These are phyloP conservation scores for Ligustrum vulgare DNA, from an alignment of 257 asterid genomes.

Conservation along the genomic window DNA sequence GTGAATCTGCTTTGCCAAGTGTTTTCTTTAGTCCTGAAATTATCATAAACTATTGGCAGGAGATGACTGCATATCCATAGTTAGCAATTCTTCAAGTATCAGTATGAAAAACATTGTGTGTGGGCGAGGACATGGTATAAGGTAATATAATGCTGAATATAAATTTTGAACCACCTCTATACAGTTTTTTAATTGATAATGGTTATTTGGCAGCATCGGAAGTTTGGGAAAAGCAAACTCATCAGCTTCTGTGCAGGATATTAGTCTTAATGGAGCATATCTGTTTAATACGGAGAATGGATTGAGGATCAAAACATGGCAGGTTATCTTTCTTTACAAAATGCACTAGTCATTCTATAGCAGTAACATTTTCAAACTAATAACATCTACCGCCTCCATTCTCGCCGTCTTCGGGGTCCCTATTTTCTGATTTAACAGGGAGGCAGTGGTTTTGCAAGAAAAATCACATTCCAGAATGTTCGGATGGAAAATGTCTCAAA, in stretches of 20 bases:
- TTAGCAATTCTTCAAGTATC: slow-evolving; percentile 66
- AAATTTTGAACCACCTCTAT: background rate
- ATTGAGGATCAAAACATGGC: slow-evolving; percentile 91
- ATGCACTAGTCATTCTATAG: background rate
- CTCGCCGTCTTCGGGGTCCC: background rate
- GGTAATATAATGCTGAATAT: slow-evolving; percentile 39
- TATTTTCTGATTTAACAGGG: slow-evolving; percentile 49
- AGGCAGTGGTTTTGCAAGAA: slow-evolving; percentile 74
- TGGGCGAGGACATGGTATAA: slow-evolving; percentile 83
- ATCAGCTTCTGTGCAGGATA: slow-evolving; percentile 52
- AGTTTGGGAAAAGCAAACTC: slow-evolving; percentile 71
- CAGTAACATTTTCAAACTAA: background rate
- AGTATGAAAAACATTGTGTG: slow-evolving; percentile 49
- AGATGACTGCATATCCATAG: slow-evolving; percentile 93
- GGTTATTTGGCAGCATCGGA: slow-evolving; percentile 62
- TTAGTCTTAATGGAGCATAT: slow-evolving; percentile 51
- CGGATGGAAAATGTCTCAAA: slow-evolving; percentile 80
- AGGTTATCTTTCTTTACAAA: slow-evolving; percentile 43
- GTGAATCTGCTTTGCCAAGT: background rate
- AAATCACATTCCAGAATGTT: slow-evolving; percentile 57
- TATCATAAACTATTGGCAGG: slow-evolving; percentile 42
- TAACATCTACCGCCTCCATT: background rate
- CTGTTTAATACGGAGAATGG: slow-evolving; percentile 62
- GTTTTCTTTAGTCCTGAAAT: background rate
- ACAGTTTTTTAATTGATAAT: slow-evolving; percentile 1